Conservation (phyloP, 805 yeast genomes). For the Starmerella asiatica region DNA sequence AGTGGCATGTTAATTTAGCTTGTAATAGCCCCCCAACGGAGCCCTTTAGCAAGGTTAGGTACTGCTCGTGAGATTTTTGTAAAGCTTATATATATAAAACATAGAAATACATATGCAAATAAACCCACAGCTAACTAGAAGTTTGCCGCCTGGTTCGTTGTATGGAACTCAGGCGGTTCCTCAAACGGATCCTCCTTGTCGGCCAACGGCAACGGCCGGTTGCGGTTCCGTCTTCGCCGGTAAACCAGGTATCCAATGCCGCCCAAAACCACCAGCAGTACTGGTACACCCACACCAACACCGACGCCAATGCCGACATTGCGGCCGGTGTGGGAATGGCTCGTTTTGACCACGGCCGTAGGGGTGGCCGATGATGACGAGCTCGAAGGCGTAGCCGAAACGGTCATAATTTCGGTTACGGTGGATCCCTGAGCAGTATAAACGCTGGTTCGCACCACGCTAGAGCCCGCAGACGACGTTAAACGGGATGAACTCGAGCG, state of each 20-base stretch:
- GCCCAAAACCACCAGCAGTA: slow-evolving; percentile 32
- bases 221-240: slow-evolving; percentile 15
- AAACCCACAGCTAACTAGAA: slow-evolving; percentile 22
- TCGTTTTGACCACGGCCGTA: background rate
- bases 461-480: background rate
- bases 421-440: slow-evolving; percentile 7
- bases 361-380: slow-evolving; percentile 1
- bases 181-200: slow-evolving; percentile 27
- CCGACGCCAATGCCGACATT: slow-evolving; percentile 54
- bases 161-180: slow-evolving; percentile 28
- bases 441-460: background rate
- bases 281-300: slow-evolving; percentile 59
- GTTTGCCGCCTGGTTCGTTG: slow-evolving; percentile 27
- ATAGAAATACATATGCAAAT: no score
- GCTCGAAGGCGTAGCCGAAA: slow-evolving; percentile 1
- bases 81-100: no score
- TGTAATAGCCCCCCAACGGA: no score
- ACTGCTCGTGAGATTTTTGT: no score
- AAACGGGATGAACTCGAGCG: background rate
- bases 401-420: slow-evolving; percentile 7
- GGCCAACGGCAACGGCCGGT: slow-evolving; percentile 7
- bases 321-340: slow-evolving; percentile 14
- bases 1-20: no score
- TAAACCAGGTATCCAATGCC: slow-evolving; percentile 9
- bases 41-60: no score